phyloP scores from a whole-genome alignment of 108 stramenopile genomes.

The Hondaea fermentalgiana region DNA sequence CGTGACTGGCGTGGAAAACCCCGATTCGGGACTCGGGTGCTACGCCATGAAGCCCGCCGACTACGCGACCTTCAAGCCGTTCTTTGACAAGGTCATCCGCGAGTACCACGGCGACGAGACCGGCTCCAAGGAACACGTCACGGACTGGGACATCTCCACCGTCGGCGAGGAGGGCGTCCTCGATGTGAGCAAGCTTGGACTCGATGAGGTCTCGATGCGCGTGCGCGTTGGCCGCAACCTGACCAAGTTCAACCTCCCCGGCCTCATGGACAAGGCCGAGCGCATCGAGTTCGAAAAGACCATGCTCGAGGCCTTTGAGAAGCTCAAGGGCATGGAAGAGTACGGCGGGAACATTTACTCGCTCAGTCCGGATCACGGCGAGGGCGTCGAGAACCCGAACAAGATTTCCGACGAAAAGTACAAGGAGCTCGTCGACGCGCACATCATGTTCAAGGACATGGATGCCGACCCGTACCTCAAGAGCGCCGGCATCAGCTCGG shows the following conservation, averaged over 20 bases:
- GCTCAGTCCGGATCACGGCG: slow-evolving; percentile 47
- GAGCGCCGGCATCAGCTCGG: slow-evolving; percentile 45
- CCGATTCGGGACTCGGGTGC: slow-evolving; percentile 49
- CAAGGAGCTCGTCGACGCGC: slow-evolving; percentile 44
- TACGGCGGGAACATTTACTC: slow-evolving; percentile 50
- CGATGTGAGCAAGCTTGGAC: slow-evolving; percentile 45
- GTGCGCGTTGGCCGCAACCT: slow-evolving; percentile 55
- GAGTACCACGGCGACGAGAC: slow-evolving; percentile 38
- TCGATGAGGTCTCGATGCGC: slow-evolving; percentile 51
- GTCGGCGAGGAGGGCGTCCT: slow-evolving; percentile 37
- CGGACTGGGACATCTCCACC: slow-evolving; percentile 39
- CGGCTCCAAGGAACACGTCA: slow-evolving; percentile 38
- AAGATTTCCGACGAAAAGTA: slow-evolving; percentile 47
- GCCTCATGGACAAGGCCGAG: slow-evolving; percentile 48
- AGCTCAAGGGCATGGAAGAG: slow-evolving; percentile 30
- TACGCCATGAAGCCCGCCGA: slow-evolving; percentile 52
- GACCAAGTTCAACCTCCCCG: slow-evolving; percentile 49
- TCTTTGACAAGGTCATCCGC: slow-evolving; percentile 52
- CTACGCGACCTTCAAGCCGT: slow-evolving; percentile 47
- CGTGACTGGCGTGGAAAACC: slow-evolving; percentile 48
- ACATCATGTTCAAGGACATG: slow-evolving; percentile 48
- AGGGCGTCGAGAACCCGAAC: slow-evolving; percentile 47
- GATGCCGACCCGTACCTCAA: slow-evolving; percentile 53
- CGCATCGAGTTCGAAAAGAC: slow-evolving; percentile 49
- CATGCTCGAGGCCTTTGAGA: slow-evolving; percentile 49